Conservation (phyloP, 1,139 yeast species). For the Diutina rugosa region DNA sequence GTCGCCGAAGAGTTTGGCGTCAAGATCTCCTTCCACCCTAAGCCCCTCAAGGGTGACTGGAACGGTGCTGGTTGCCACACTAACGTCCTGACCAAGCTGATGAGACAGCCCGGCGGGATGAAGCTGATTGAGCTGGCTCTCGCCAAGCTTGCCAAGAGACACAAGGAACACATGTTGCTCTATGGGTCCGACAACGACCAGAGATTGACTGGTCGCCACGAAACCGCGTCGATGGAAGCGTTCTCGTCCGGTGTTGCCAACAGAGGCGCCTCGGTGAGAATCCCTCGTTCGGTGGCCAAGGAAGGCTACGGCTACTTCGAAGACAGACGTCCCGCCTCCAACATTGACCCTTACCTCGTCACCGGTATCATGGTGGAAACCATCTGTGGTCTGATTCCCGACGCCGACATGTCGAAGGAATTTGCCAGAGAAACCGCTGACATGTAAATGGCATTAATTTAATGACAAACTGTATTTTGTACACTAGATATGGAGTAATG, state of each 20-base stretch:
- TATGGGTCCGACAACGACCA: conserved; percentile 91
- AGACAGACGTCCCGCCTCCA: conserved; percentile 99
- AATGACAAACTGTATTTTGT: background rate
- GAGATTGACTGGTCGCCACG: conserved; percentile 97
- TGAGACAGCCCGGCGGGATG: conserved; percentile 97
- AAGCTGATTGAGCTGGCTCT: conserved; percentile 85
- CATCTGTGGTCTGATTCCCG: conserved; percentile 88
- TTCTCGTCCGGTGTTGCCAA: conserved; percentile 97
- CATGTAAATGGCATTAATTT: background rate
- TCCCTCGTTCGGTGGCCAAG: conserved; percentile 96
- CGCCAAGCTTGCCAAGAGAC: conserved; percentile 90
- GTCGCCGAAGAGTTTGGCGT: conserved; percentile 98
- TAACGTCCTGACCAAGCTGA: conserved; percentile 81
- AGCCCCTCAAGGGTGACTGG: conserved; percentile 98
- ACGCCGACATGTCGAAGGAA: conserved; percentile 90
- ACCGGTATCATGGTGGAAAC: conserved; percentile 98
- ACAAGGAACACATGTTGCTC: conserved; percentile 87
- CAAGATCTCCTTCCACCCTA: conserved; percentile 97
- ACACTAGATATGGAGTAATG: background rate
- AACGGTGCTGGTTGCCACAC: conserved; percentile 99
- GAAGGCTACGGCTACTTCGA: conserved; percentile 98
- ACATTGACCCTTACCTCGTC: conserved; percentile 96
- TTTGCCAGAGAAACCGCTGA: conserved; percentile 47
- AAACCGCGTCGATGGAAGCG: conserved; percentile 85
- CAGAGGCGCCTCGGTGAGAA: conserved; percentile 98